Conservation (phyloP, 2,329 filamentous ascomycete species). For the Cladophialophora bantiana region DNA sequence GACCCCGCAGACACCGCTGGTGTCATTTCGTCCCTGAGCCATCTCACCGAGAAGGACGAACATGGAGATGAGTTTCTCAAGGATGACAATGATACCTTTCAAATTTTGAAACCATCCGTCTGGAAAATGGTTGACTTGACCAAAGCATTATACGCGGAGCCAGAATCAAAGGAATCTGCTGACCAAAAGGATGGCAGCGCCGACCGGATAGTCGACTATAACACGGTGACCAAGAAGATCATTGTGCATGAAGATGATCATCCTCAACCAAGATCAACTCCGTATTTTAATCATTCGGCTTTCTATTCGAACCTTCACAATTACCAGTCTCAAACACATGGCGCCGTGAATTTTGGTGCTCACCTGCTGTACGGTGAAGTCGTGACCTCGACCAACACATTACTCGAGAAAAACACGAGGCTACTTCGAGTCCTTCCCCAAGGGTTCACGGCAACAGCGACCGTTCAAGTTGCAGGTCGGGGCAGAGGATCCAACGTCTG, state of each 20-base stretch:
- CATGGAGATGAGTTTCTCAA: conserved; percentile 75
- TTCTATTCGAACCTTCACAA: conserved; percentile 75
- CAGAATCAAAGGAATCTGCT: conserved; percentile 43
- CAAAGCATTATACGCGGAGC: conserved; percentile 56
- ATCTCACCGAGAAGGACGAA: conserved; percentile 71
- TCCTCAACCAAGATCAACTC: conserved; percentile 76
- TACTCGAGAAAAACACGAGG: conserved; percentile 89
- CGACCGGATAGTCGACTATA: conserved; percentile 76
- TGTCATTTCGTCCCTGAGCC: conserved; percentile 67
- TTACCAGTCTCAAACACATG: conserved; percentile 63
- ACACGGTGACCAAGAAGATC: conserved; percentile 74
- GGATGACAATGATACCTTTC: conserved; percentile 83
- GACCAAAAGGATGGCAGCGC: conserved; percentile 44
- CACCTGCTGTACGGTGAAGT: conserved; percentile 87
- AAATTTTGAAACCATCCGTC: conserved; percentile 71
- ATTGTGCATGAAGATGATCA: conserved; percentile 72
- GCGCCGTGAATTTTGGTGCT: conserved; percentile 71
- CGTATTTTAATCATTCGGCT: conserved; percentile 81
- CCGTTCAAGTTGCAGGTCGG: conserved; percentile 84
- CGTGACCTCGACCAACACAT: conserved; percentile 89
- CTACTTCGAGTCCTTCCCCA: conserved; percentile 77
- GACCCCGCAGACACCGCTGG: conserved; percentile 70
- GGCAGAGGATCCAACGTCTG: conserved; percentile 93
- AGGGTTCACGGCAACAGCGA: conserved; percentile 88
- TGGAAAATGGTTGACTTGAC: conserved; percentile 66